Conservation (phyloP, 495 filamentous ascomycete genomes). For the Aspergillus panamensis region DNA sequence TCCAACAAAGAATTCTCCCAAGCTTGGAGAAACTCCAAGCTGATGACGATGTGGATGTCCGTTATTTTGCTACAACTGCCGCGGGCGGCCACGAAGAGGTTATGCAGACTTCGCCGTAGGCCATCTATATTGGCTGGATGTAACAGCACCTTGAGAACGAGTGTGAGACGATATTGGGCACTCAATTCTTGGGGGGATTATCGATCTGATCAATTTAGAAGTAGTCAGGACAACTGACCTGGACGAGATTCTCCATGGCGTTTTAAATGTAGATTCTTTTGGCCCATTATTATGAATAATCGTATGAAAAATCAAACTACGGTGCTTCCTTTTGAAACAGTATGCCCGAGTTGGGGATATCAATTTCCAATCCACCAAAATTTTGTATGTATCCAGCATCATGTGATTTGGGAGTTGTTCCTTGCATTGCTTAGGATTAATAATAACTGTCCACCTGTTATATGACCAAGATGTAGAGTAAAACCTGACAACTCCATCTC, state of each 20-base stretch:
- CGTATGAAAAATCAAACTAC: constrained; percentile 19
- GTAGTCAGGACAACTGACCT: constrained; percentile 37
- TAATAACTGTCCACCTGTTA: not conserved
- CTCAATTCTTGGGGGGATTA: constrained; percentile 22
- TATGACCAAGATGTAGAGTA: too few relatives aligned
- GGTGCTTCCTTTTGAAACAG: constrained; percentile 7
- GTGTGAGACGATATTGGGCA: constrained; percentile 21
- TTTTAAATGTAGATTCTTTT: constrained; percentile 44
- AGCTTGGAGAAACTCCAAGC: constrained; percentile 90
- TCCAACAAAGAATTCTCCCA: constrained; percentile 82
- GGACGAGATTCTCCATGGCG: constrained; percentile 42
- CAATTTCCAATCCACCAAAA: not conserved
- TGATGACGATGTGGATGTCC: constrained; percentile 96
- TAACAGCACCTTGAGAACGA: constrained; percentile 18
- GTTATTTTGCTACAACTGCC: constrained; percentile 85
- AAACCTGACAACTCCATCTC: too few relatives aligned
- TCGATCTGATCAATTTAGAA: constrained; percentile 38
- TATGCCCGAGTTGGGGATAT: not conserved
- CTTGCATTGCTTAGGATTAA: not conserved
- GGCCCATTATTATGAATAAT: constrained; percentile 31
- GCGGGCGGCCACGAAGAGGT: constrained; percentile 46
- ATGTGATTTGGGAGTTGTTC: not conserved
- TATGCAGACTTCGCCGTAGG: constrained; percentile 50
- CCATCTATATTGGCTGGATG: constrained; percentile 3
- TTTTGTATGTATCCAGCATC: not conserved